Percentiles rank a stretch among this genome's conserved stretches.
These are phyloP conservation scores for Lactarius pseudohatsudake DNA, from an alignment of 768 basidiomycete genomes.

Conservation along the genomic window DNA sequence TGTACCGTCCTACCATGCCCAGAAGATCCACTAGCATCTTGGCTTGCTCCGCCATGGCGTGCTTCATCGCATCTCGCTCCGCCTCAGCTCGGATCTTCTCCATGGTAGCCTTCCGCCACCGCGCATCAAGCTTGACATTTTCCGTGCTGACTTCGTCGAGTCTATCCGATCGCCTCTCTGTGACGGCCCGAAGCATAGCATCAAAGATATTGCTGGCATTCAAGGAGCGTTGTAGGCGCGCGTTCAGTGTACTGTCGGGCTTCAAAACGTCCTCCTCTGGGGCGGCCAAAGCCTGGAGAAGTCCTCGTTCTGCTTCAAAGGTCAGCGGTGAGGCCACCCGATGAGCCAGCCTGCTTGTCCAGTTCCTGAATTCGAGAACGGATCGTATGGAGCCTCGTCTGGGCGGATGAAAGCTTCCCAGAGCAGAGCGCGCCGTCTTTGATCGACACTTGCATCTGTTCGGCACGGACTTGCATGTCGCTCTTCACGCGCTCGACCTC, in stretches of 20 bases:
- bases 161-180: conserved; percentile 75
- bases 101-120: conserved; percentile 65
- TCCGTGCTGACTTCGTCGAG: conserved; percentile 70
- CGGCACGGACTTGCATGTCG: conserved; percentile 69
- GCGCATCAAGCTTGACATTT: conserved; percentile 69
- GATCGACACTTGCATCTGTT: conserved; percentile 70
- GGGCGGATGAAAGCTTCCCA: conserved; percentile 69
- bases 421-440: conserved; percentile 73
- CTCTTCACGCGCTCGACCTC: conserved; percentile 74
- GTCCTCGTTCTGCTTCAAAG: conserved; percentile 70
- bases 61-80: conserved; percentile 61
- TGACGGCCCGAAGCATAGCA: conserved; percentile 79
- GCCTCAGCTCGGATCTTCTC: conserved; percentile 65
- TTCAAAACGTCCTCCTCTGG: conserved; percentile 71
- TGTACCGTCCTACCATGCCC: conserved; percentile 79
- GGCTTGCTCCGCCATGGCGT: conserved; percentile 63
- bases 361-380: conserved; percentile 61
- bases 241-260: conserved; percentile 55
- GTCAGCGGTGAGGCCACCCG: conserved; percentile 48
- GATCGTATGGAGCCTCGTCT: conserved; percentile 64
- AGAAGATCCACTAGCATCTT: conserved; percentile 67
- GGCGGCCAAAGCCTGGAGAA: conserved; percentile 62
- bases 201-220: conserved; percentile 83
- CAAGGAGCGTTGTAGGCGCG: conserved; percentile 61
- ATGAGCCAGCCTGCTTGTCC: conserved; percentile 42